A percentile compares a stretch with the other conserved stretches of the same genome.
Conservation (phyloP, 2,329 filamentous ascomycete genomes). For the Aspergillus bombycis region DNA sequence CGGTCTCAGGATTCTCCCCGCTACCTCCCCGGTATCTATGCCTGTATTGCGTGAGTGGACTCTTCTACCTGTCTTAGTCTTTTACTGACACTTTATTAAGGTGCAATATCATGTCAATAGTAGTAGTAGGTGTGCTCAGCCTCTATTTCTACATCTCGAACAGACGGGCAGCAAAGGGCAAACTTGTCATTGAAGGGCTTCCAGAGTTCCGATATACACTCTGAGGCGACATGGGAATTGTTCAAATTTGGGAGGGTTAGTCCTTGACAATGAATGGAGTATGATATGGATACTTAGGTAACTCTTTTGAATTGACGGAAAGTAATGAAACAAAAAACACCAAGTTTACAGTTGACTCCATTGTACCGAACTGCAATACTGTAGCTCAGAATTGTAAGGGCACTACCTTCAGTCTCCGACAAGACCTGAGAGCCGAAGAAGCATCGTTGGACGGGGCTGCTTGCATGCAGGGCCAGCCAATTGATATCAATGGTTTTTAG, state of each 20-base stretch:
- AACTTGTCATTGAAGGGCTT: background rate
- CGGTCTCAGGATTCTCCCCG: constrained; percentile 42
- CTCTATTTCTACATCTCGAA: background rate
- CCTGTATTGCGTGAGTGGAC: background rate
- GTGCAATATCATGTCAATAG: background rate
- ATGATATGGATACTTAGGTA: accelerated
- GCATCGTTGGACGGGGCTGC: too few relatives aligned
- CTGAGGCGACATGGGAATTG: background rate
- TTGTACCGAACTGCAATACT: too few relatives aligned
- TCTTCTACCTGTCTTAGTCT: background rate
- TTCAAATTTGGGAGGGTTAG: background rate
- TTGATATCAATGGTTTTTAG: too few relatives aligned
- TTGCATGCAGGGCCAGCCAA: too few relatives aligned
- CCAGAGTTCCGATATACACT: background rate
- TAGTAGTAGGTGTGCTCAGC: background rate
- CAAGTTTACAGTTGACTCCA: accelerated
- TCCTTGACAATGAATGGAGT: background rate
- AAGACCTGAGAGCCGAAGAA: too few relatives aligned
- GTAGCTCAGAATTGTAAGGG: too few relatives aligned
- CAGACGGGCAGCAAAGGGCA: background rate
- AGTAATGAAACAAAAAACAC: accelerated
- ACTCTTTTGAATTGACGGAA: background rate
- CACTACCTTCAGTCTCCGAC: too few relatives aligned
- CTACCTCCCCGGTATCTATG: constrained; percentile 17
- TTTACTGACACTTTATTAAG: background rate